These are phyloP conservation scores for Mortierella sp. DNA, from an alignment of 371 early-diverging fungal species.

Conservation along the genomic window DNA sequence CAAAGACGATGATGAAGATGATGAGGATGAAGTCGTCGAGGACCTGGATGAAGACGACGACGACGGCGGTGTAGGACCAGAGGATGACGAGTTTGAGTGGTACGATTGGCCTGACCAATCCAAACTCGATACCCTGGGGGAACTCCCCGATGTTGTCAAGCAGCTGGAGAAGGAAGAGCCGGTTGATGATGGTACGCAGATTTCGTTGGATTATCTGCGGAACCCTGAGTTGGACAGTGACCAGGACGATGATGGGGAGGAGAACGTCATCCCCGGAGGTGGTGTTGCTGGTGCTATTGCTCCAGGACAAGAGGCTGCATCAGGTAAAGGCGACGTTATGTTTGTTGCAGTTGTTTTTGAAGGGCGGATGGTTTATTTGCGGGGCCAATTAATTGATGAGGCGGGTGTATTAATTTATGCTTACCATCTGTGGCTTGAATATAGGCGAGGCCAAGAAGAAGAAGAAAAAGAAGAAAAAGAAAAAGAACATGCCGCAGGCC, in stretches of 20 bases:
- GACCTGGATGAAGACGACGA: slow-evolving; percentile 8
- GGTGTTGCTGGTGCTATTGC: neutral
- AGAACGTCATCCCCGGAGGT: neutral
- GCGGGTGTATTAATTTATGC: neutral
- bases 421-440: neutral
- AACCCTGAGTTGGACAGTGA: neutral
- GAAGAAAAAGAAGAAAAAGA: slow-evolving; percentile 31
- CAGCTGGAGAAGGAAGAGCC: neutral
- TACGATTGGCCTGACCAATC: slow-evolving; percentile 7
- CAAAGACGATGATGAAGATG: neutral
- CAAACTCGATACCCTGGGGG: neutral
- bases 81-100: slow-evolving; percentile 11
- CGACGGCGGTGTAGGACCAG: neutral
- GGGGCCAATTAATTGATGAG: neutral
- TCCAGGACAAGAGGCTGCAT: neutral
- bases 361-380: neutral
- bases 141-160: neutral
- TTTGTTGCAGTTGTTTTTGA: neutral
- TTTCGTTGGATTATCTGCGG: neutral
- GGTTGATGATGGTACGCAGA: neutral
- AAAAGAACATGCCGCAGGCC: slow-evolving; percentile 20
- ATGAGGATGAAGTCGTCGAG: neutral
- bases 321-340: neutral
- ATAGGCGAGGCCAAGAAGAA: slow-evolving; percentile 19
- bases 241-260: slow-evolving; percentile 2